Evolutionary conservation across 163 green algal species (phyloP), one percentile per base, ranked within the genome.

Genomic region (Coccomyxa subellipsoidea): DNA sequence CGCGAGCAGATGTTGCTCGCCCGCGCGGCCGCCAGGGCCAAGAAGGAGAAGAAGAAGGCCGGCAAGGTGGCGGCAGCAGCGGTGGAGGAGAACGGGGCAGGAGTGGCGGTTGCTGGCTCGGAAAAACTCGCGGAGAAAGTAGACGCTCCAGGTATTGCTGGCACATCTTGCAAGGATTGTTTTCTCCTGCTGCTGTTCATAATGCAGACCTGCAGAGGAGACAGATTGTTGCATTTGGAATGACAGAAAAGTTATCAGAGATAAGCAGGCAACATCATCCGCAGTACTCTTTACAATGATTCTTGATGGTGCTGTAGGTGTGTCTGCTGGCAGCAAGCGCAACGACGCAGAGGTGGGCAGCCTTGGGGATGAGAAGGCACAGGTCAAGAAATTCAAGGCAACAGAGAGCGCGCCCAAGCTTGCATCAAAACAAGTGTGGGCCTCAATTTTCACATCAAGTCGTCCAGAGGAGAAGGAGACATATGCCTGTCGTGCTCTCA

Each of bases 361-460:
- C 12, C 32, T 40, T 34, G 76, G 9, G 25, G 76, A 80, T 31
- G 76, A 80, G 38, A 59, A 66, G 36, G 76, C 39, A 6, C 34
- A 39, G 59, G 77, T 83, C 0, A 95, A 94, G 85, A 92, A 93
- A 69, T 88, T 90, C 31, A 93, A 93, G 84, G 86, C 82, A 0
- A 72, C 85, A 21, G 89, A 92, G 36, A 54, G 88, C 32, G 82
- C 92, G 75, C 94, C 94, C 0, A 47, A 76, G 15, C 40, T 90
- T 23, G 94, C 93, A 0, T 91, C 87, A 25, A 90, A 92, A 39
- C 81, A 87, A 27, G 90, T 98, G 37, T 99, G 96, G 80, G 83
- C 90, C 1, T 95, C 88, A 15, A 87, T 99, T 37, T 99, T 99
- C 88, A 94, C 72, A 23, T 77, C 40, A 23, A 83, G 78, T 35